Conservation (phyloP, 75 land plant species). For the Pinus albicaulis region DNA sequence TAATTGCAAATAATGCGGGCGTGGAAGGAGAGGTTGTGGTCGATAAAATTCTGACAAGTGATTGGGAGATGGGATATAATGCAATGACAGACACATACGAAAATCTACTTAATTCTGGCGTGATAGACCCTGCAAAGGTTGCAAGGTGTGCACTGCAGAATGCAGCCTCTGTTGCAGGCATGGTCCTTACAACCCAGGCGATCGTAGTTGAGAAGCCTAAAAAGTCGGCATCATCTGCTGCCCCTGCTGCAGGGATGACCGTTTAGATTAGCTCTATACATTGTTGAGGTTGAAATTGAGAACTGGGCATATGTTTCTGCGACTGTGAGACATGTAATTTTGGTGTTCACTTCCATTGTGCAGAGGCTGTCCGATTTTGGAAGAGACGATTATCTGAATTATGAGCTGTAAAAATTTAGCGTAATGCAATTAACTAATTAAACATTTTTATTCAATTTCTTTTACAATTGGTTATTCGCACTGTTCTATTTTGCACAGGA, state of each 20-base stretch:
- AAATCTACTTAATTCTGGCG: conserved; percentile 66
- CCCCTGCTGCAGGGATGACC: conserved; percentile 54
- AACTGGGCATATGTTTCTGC: background rate
- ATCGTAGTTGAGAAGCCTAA: conserved; percentile 85
- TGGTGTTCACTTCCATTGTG: background rate
- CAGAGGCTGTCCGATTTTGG: conserved; percentile 1
- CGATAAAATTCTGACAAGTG: conserved; percentile 69
- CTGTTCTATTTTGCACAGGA: background rate
- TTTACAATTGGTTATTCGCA: no score
- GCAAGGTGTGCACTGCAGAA: conserved; percentile 85
- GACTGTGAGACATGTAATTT: background rate
- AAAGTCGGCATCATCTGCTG: conserved; percentile 39
- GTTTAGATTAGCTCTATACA: conserved; percentile 18
- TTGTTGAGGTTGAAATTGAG: background rate
- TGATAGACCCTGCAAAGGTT: conserved; percentile 93
- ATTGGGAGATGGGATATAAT: conserved; percentile 90
- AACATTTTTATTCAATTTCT: background rate
- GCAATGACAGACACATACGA: conserved; percentile 88
- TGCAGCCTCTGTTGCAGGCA: conserved; percentile 91
- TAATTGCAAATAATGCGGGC: conserved; percentile 92
- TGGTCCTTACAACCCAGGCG: conserved; percentile 91
- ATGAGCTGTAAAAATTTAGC: background rate
- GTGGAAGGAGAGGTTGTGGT: conserved; percentile 93
- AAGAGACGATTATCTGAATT: background rate
- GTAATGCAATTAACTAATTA: background rate